Evolutionary conservation across 2,329 filamentous ascomycete genomes (phyloP).

Genomic region (Ophiostoma tasmaniense): DNA sequence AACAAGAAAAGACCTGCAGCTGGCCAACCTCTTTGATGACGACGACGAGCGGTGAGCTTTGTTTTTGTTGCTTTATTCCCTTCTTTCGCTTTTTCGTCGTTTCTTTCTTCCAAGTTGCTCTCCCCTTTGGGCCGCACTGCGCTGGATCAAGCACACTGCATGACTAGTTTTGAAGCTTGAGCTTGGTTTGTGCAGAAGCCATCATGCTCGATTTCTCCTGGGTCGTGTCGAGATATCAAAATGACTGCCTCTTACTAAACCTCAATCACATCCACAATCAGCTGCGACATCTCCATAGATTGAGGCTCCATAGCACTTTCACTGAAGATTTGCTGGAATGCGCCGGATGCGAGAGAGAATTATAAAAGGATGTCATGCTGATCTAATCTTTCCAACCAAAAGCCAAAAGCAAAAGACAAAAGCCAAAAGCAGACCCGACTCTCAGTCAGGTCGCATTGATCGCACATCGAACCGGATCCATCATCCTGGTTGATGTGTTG

Average conservation of each 20-base stretch:
- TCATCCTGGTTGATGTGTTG: neutral
- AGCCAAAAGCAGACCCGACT: too few relatives aligned
- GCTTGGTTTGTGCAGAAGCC: neutral
- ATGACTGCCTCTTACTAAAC: neutral
- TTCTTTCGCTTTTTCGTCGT: neutral
- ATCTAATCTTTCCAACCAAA: neutral
- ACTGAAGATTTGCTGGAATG: neutral
- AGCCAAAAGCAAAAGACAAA: too few relatives aligned
- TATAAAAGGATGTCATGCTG: neutral
- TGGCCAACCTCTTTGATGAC: neutral
- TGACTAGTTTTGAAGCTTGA: neutral
- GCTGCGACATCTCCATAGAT: neutral
- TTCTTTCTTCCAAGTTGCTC: neutral
- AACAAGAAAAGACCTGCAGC: too few relatives aligned
- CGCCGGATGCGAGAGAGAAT: neutral
- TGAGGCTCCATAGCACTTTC: neutral
- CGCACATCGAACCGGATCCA: neutral
- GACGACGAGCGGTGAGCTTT: conserved; percentile 4
- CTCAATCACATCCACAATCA: neutral
- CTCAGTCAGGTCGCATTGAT: too few relatives aligned
- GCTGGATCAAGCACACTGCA: neutral
- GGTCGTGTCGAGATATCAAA: neutral
- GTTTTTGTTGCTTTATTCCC: neutral
- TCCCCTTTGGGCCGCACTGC: neutral
- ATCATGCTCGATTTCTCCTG: too few relatives aligned